Evolutionary conservation across 2,329 filamentous ascomycete genomes (phyloP), one percentile per base, ranked within the genome.

Genomic region (Fusarium beomiforme): DNA sequence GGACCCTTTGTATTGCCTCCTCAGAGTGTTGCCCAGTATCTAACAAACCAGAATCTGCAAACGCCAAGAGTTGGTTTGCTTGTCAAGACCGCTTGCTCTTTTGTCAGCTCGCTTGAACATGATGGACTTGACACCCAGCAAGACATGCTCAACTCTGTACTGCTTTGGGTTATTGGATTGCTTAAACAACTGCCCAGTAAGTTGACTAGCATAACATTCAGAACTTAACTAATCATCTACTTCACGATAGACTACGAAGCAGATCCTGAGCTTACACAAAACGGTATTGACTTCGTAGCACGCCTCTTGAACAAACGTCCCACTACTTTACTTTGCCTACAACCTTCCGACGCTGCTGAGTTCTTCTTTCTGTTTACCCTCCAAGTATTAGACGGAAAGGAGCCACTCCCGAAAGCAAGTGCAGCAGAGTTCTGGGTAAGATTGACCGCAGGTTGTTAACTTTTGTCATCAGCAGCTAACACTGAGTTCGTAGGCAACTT

Each of bases 1-100:
- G 93, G 93, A 0, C 92, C 93, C 2, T 95, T 96, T 74, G 92
- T 95, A 12, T 89, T 97, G 66, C 87, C 91, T 5, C 85, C 91
- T 1, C 82, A 86, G 1, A 85, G 89, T 69, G 88, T 93, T n/a
- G 88, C 90, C 14, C 85, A 89, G 43, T 92, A 92, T 77, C 85
- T 96, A 49, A 84, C 87, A 6, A 87, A 86, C 55, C 87, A 90
- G 24, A 84, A 81, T 3, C 81, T 87, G 39, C 82, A 87, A n/a
- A 92, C 88, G 13, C 90, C 91, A 16, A 86, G 92, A 47, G 84
- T 93, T 39, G 91, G 92, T 5, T 86, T 88, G 7, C 85, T 95
- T 13, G 87, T 96, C 33, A 90, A 89, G 60, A 93, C 91, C 6
- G 91, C 91, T 5, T 91, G 90, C 76, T 91, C 89, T 1, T 91